Base-by-base conservation (phyloP, 192 early-diverging fungal genomes). In the Chytriomyces hyalinus region DNA sequence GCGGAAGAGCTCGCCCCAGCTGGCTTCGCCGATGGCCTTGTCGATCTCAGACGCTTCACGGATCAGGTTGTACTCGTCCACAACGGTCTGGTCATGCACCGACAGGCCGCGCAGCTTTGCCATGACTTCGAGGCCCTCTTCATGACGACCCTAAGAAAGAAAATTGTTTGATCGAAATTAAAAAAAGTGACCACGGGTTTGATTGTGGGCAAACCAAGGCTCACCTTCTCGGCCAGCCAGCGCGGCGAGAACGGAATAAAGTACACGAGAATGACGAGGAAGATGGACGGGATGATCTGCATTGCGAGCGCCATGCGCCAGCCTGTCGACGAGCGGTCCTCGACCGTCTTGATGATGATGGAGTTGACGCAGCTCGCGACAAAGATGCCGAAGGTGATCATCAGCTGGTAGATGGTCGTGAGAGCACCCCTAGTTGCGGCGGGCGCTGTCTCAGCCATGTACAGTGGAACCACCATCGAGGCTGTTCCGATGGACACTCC, bases 261-360 rank as follows among this genome's bases (percentile, higher is more conserved):
- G 44, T 88, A 61, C 81, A 92, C 93, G 59, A 91, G 78, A 45
- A 85, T 7, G 44, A 90, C 76, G 46, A 98, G 84, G 43, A 94
- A 80, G 15, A 89, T 17, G 61, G 92, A 95, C 8, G 94, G 94
- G 20, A 95, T 83, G 28, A 91, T 80, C 82, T 97, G 97, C 61
- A 97, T 80, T 63, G 88, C 92, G 70, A 95, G 88, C 7, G 95
- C 93, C 51, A 94, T 82, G 70, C 94, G 90, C 93, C 94, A 98
- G 57, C 11, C 15, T 53, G 61, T 13, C 60, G 90, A 83, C 46
- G 87, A 86, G 15, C 13, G 11, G 47, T 61, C 60, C 43, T 63
- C 78, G 66, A 59, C n/a, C 4, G 26, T 47, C 63, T 64, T 51
- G 78, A 88, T 85, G 74, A 88, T 87, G 67, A 80, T 76, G 64